Evolutionary conservation across 169 alveolate genomes (phyloP).

Genomic region (Plasmodium gonderi): DNA sequence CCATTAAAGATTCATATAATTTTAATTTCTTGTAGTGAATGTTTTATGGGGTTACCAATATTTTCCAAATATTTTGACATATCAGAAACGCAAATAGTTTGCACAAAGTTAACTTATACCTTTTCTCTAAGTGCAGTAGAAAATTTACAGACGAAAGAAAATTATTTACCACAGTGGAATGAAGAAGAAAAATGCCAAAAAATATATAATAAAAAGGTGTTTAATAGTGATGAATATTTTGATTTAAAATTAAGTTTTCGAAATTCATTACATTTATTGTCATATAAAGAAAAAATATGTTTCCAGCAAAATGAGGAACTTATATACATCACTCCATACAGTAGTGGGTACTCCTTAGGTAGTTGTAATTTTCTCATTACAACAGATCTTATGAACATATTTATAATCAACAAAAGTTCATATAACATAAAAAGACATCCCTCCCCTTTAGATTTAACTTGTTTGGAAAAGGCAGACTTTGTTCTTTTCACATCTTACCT

Average conservation of each 20-base stretch:
- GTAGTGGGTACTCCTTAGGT: conserved; percentile 70
- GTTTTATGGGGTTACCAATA: conserved; percentile 72
- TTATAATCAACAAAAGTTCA: conserved; percentile 42
- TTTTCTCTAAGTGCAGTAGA: conserved; percentile 54
- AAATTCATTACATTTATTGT: conserved; percentile 61
- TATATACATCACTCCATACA: conserved; percentile 8
- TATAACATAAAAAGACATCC: conserved; percentile 68
- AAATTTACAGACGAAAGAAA: conserved; percentile 47
- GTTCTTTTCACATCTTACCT: conserved; percentile 40
- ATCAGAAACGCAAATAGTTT: conserved; percentile 42
- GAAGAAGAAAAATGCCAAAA: background rate
- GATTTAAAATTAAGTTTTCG: conserved; percentile 17
- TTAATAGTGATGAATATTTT: conserved; percentile 34
- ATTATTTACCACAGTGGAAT: conserved; percentile 42
- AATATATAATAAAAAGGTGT: background rate
- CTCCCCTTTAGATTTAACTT: conserved; percentile 11
- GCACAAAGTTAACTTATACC: conserved; percentile 39
- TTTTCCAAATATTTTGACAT: conserved; percentile 66
- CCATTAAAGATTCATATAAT: conserved; percentile 71
- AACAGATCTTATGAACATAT: conserved; percentile 19
- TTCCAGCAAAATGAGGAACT: conserved; percentile 38
- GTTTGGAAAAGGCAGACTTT: conserved; percentile 29
- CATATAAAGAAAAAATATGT: conserved; percentile 59
- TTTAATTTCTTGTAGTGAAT: conserved; percentile 58
- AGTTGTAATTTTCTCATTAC: conserved; percentile 41